Conservation (phyloP, 495 filamentous ascomycete genomes). For the Oidiodendron maius region DNA sequence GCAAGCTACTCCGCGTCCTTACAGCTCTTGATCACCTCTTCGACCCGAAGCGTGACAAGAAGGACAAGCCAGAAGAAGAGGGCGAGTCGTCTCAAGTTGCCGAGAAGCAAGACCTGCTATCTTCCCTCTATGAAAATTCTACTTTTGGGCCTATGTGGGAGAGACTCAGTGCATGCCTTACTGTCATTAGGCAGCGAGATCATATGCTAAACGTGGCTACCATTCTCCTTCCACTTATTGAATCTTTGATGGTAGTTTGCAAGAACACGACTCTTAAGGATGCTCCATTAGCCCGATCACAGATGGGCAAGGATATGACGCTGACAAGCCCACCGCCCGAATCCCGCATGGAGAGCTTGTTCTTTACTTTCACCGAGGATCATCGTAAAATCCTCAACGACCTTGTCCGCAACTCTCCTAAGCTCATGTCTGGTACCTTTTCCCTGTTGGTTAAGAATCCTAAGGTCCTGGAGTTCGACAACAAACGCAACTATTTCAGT, state of each 20-base stretch:
- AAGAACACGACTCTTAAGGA: slow-evolving; percentile 87
- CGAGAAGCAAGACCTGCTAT: slow-evolving; percentile 74
- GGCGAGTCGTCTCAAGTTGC: slow-evolving; percentile 45
- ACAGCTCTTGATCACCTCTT: slow-evolving; percentile 96
- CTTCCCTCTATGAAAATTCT: slow-evolving; percentile 80
- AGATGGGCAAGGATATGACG: slow-evolving; percentile 58
- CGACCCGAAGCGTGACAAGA: slow-evolving; percentile 60
- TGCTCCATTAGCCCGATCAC: slow-evolving; percentile 21
- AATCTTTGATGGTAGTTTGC: slow-evolving; percentile 97
- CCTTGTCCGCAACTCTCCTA: slow-evolving; percentile 91
- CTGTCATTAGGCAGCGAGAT: slow-evolving; percentile 80
- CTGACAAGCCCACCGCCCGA: slow-evolving; percentile 75
- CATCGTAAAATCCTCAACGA: slow-evolving; percentile 98
- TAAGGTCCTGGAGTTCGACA: slow-evolving; percentile 98
- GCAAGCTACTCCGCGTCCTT: slow-evolving; percentile 87
- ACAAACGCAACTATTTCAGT: slow-evolving; percentile 99
- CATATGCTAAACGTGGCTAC: slow-evolving; percentile 96
- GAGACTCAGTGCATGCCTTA: slow-evolving; percentile 87
- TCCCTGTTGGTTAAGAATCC: slow-evolving; percentile 95
- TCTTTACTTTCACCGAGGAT: slow-evolving; percentile 98
- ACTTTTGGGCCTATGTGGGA: slow-evolving; percentile 89
- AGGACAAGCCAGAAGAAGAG: slow-evolving; percentile 44
- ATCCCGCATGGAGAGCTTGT: slow-evolving; percentile 77
- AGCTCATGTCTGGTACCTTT: slow-evolving; percentile 97
- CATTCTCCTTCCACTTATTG: slow-evolving; percentile 87